Evolutionary conservation across 2,329 filamentous ascomycete genomes (phyloP).

Genomic region (Penicillium palitans): DNA sequence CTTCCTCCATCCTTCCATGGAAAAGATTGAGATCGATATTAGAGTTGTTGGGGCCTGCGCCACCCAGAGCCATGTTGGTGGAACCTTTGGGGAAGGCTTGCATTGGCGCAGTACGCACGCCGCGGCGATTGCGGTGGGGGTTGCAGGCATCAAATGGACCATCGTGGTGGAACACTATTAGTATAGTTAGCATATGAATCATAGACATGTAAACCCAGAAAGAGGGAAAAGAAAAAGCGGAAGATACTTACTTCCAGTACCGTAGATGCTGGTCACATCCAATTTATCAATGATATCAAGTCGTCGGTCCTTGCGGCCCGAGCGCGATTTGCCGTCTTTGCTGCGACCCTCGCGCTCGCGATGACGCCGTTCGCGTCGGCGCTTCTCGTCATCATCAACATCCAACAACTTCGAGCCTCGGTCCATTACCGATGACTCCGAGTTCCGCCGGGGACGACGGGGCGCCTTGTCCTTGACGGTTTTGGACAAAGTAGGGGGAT

Average conservation of each 20-base stretch:
- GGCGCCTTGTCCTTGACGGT: slow-evolving; percentile 6
- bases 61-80: slow-evolving; percentile 87
- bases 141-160: slow-evolving; percentile 97
- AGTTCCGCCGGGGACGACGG: slow-evolving; percentile 58
- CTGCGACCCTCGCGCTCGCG: slow-evolving; percentile 52
- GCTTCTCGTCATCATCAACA: slow-evolving; percentile 50
- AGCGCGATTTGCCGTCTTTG: slow-evolving; percentile 41
- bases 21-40: slow-evolving; percentile 84
- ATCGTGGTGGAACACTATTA: slow-evolving; percentile 89
- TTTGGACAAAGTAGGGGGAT: slow-evolving; percentile 39
- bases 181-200: slow-evolving; percentile 2
- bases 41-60: slow-evolving; percentile 77
- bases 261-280: slow-evolving; percentile 94
- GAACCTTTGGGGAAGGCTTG: slow-evolving; percentile 92
- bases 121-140: slow-evolving; percentile 86
- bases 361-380: slow-evolving; percentile 51
- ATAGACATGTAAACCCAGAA: not conserved
- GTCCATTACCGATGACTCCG: slow-evolving; percentile 63
- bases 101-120: slow-evolving; percentile 83
- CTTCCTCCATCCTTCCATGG: slow-evolving; percentile 81
- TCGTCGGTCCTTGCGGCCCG: slow-evolving; percentile 42
- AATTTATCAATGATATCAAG: slow-evolving; percentile 95
- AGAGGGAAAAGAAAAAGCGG: not conserved
- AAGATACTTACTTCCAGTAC: slow-evolving; percentile 72
- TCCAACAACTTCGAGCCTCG: slow-evolving; percentile 49